Evolutionary conservation across 225 moss, liverwort and hornwort genomes (phyloP).

Genomic region (Polytrichum commune): DNA sequence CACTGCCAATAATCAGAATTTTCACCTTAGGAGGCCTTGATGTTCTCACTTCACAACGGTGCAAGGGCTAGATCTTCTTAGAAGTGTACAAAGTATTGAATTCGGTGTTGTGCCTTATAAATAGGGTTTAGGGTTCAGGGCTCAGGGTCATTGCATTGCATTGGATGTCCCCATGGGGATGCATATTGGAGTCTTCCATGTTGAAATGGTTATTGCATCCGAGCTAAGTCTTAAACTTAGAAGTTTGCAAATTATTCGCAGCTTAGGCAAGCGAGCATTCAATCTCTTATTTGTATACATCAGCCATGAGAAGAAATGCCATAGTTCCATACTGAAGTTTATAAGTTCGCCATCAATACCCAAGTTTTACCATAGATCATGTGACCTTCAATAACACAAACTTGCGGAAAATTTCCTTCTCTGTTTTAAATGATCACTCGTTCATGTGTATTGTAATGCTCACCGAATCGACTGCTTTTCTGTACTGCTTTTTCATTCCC

Average conservation of each 20-base stretch:
- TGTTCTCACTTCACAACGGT: background rate
- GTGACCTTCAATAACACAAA: background rate
- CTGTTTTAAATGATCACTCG: slow-evolving; percentile 4
- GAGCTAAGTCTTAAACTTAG: background rate
- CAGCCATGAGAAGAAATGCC: background rate
- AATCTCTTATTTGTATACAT: too few species aligned
- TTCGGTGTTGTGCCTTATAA: background rate
- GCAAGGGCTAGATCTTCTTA: too few species aligned
- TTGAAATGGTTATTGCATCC: too few species aligned
- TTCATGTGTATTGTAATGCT: background rate
- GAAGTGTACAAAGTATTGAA: background rate
- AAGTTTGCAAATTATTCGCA: background rate
- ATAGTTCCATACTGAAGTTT: background rate
- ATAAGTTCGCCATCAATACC: background rate
- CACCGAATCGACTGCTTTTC: slow-evolving; percentile 8
- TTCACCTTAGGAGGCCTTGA: background rate
- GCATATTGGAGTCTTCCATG: too few species aligned
- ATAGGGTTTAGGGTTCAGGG: background rate
- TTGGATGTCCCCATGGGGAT: background rate
- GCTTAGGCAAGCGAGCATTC: background rate
- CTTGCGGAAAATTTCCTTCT: slow-evolving; percentile 4
- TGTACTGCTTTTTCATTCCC: slow-evolving; percentile 8
- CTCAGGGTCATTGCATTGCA: background rate
- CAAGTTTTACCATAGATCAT: background rate
- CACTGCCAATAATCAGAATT: slow-evolving; percentile 14